A percentile compares a stretch with the other conserved stretches of the same genome.
These are phyloP conservation scores for Hypomyces rosellus DNA, from an alignment of 2,329 filamentous ascomycete species.

Conservation along the genomic window DNA sequence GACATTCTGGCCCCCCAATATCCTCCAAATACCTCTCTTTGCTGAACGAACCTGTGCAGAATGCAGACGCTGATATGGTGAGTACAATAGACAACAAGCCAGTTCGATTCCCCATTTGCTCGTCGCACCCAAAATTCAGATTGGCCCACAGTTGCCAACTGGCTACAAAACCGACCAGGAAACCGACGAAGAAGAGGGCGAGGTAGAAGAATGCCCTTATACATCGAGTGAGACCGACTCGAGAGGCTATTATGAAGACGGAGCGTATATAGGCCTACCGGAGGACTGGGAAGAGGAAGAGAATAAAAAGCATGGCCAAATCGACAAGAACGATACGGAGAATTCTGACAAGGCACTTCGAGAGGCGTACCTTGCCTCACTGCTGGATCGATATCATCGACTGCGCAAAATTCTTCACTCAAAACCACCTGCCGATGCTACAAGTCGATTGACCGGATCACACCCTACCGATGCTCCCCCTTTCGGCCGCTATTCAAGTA, in stretches of 20 bases:
- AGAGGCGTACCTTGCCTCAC: constrained; percentile 59
- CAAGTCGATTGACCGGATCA: constrained; percentile 46
- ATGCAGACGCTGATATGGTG: constrained; percentile 42
- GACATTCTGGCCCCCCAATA: constrained; percentile 17
- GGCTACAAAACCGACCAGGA: constrained; percentile 24
- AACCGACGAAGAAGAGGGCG: constrained; percentile 26
- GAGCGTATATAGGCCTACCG: constrained; percentile 65
- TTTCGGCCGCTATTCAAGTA: constrained; percentile 45
- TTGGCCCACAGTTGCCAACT: constrained; percentile 45
- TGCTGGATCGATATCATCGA: constrained; percentile 58
- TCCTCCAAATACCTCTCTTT: background rate
- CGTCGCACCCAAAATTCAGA: constrained; percentile 51
- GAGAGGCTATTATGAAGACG: constrained; percentile 67
- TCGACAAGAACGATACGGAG: constrained; percentile 20
- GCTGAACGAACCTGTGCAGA: constrained; percentile 8
- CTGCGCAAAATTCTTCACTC: constrained; percentile 57
- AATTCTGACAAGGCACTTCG: constrained; percentile 42
- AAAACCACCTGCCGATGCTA: constrained; percentile 44
- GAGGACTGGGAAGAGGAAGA: constrained; percentile 27
- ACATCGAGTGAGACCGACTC: constrained; percentile 44
- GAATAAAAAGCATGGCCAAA: constrained; percentile 22
- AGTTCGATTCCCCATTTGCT: constrained; percentile 65
- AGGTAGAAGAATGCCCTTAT: constrained; percentile 40
- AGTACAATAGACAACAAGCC: constrained; percentile 64
- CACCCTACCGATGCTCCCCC: constrained; percentile 50